Conservation (phyloP, 2,329 filamentous ascomycete species). For the Paracoccidioides brasiliensis region DNA sequence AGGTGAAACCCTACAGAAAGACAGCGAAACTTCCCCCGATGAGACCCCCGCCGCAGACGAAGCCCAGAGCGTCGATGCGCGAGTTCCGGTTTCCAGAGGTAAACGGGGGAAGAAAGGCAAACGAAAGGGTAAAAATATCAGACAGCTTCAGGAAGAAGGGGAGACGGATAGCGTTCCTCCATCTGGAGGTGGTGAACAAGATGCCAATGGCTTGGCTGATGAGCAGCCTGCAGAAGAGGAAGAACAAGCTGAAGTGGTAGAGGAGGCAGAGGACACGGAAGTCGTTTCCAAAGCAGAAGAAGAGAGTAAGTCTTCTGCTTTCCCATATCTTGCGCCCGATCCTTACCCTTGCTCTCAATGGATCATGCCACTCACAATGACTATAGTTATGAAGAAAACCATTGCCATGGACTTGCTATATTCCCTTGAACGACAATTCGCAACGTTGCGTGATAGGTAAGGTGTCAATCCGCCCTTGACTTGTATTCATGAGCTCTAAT, state of each 20-base stretch:
- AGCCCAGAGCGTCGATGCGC: constrained; percentile 20
- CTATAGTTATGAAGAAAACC: constrained; percentile 60
- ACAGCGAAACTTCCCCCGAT: constrained; percentile 12
- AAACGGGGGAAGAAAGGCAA: constrained; percentile 35
- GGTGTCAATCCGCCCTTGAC: constrained; percentile 7
- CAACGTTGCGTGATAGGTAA: constrained; percentile 57
- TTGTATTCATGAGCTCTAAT: neutral
- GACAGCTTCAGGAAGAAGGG: constrained; percentile 26
- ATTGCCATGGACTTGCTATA: constrained; percentile 67
- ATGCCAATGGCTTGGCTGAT: constrained; percentile 32
- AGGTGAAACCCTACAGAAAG: constrained; percentile 3
- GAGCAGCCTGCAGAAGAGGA: constrained; percentile 38
- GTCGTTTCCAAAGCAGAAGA: constrained; percentile 38
- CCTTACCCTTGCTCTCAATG: neutral
- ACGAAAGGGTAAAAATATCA: constrained; percentile 31
- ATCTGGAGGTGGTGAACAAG: constrained; percentile 24
- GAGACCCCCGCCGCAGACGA: constrained; percentile 21
- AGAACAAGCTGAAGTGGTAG: constrained; percentile 34
- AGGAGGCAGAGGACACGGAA: constrained; percentile 34
- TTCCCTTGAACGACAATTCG: constrained; percentile 78
- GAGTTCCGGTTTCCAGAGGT: constrained; percentile 19
- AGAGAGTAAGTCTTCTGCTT: constrained; percentile 30
- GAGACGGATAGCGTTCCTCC: constrained; percentile 14
- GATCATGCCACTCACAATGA: constrained; percentile 16
- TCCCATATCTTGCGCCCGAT: constrained; percentile 12